Conservation (phyloP, 2,329 filamentous ascomycete genomes). For the Colletotrichum neosansevieriae region DNA sequence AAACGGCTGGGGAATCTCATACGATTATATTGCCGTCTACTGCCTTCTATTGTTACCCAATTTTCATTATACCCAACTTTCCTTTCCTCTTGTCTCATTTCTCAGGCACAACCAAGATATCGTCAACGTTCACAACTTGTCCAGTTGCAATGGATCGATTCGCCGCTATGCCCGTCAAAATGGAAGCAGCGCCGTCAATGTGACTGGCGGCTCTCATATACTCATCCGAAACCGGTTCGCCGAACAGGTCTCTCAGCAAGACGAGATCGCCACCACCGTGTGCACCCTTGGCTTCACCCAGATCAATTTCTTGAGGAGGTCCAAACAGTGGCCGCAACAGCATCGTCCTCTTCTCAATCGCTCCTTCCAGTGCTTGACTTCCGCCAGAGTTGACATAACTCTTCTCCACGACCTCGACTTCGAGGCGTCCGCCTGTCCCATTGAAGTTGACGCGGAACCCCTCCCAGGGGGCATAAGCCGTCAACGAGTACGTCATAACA, state of each 20-base stretch:
- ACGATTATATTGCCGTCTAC: not conserved
- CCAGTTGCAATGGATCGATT: constrained; percentile 69
- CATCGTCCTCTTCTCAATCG: constrained; percentile 62
- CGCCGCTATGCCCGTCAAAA: constrained; percentile 70
- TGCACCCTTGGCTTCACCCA: constrained; percentile 64
- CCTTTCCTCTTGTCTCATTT: not conserved
- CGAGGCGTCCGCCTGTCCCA: constrained; percentile 68
- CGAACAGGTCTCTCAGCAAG: constrained; percentile 69
- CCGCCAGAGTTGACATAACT: constrained; percentile 72
- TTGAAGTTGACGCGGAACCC: constrained; percentile 70
- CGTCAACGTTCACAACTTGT: constrained; percentile 67
- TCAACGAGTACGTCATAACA: constrained; percentile 69
- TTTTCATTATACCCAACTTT: too few relatives aligned
- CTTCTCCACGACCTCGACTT: constrained; percentile 72
- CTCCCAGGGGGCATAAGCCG: constrained; percentile 73
- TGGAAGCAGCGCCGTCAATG: constrained; percentile 69
- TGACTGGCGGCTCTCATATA: constrained; percentile 68
- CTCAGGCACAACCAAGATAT: constrained; percentile 55
- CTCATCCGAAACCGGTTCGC: constrained; percentile 63
- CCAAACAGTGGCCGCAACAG: constrained; percentile 66
- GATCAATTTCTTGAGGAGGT: constrained; percentile 66
- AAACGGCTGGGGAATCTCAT: not conserved
- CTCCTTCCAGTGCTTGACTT: constrained; percentile 66
- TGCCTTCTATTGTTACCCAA: not conserved
- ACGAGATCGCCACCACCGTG: constrained; percentile 72